Evolutionary conservation across 805 yeast species (phyloP), one percentile per base, ranked within the genome.

Genomic region (Candida dendrica): DNA sequence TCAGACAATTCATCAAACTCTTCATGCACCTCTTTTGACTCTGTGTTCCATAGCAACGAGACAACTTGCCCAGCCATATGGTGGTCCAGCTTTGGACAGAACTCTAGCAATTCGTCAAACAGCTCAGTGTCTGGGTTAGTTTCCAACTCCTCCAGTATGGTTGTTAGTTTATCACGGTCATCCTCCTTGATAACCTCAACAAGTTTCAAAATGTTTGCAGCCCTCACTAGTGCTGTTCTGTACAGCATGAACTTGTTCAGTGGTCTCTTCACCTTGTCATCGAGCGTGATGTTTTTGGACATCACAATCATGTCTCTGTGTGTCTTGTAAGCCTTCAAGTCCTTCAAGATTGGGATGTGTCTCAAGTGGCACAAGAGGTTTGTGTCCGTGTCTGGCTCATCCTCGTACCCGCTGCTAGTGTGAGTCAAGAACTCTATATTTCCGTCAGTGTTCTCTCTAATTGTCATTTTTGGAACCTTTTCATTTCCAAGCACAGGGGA

Each of bases 161-260:
- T 15, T 14, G 8, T 15, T 16, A 41, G 19, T n/a, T 19, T 34
- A 11, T 11, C 15, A 17, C 19, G 22, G 10, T 27, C 36, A 22
- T 34, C 36, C 11, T 29, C 26, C 32, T 34, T 13, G 38, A 40
- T 7, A 20, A 38, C 17, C 27, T 32, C 33, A 31, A 22, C 47
- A 31, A 52, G 44, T 14, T 59, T 56, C 36, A 58, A 52, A 5
- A 59, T 52, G 43, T 63, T 56, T 15, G 70, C 68, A 10, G 63
- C 63, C 46, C 66, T 69, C 15, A 71, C 65, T 63, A 69, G 66
- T 6, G 67, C 50, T 17, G 67, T 57, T 39, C 75, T 59, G 48
- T 72, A 71, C 9, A 71, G 57, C 76, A 71, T 71, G 47, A 68
- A 71, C 22, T 72, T 64, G 52, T 71, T 71, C 42, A 70, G 57